phyloP scores from a whole-genome alignment of 139 green algal genomes.

The Chlorella sp. region DNA sequence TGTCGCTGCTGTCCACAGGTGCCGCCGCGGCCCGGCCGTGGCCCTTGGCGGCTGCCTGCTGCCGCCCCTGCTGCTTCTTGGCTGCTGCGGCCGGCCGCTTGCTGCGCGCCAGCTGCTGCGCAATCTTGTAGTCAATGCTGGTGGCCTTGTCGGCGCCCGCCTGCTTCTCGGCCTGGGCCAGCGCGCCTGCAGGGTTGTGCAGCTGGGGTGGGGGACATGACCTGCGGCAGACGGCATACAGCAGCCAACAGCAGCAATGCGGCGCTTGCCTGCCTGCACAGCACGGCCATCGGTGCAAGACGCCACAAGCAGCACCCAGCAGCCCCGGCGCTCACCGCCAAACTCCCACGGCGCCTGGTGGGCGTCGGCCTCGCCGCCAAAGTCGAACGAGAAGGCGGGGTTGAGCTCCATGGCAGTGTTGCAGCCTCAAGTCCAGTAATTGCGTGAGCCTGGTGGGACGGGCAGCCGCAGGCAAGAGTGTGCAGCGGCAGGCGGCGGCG shows the following conservation, averaged over 20 bases:
- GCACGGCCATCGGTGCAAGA: neutral
- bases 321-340: constrained; percentile 47
- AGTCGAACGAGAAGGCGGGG: constrained; percentile 72
- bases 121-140: constrained; percentile 68
- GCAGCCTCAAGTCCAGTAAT: too few relatives aligned
- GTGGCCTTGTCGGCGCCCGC: constrained; percentile 35
- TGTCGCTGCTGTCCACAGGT: neutral
- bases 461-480: too few relatives aligned
- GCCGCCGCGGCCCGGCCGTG: neutral
- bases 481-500: too few relatives aligned
- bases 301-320: neutral
- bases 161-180: constrained; percentile 57
- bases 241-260: too few relatives aligned
- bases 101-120: constrained; percentile 11
- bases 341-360: constrained; percentile 84
- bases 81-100: neutral
- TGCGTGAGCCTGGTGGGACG: too few relatives aligned
- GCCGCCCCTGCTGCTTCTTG: neutral
- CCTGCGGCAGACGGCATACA: neutral
- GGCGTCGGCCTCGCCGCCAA: constrained; percentile 35
- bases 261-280: too few relatives aligned
- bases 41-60: constrained; percentile 47
- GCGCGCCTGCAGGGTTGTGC: constrained; percentile 43
- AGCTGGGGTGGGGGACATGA: neutral
- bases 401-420: constrained; percentile 69